Evolutionary conservation across 352 stramenopile species (phyloP).

Genomic region (Phytophthora kernoviae): DNA sequence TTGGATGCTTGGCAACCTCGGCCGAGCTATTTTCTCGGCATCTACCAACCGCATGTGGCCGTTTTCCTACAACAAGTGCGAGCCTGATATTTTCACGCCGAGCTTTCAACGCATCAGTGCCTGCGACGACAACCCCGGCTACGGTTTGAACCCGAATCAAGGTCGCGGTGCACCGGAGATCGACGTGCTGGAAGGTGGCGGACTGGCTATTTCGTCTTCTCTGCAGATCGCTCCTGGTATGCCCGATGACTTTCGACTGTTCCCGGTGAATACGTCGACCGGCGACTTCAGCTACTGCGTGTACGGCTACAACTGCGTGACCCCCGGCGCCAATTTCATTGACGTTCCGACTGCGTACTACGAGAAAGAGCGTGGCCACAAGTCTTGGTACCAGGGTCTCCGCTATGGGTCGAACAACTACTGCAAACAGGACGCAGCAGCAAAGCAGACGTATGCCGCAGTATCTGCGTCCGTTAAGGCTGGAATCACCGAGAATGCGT

Average conservation of each 20-base stretch:
- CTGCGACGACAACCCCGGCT: constrained; percentile 90
- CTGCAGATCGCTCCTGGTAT: constrained; percentile 86
- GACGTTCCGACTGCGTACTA: constrained; percentile 50
- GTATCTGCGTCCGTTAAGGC: constrained; percentile 30
- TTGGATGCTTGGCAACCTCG: constrained; percentile 95
- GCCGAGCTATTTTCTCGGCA: constrained; percentile 90
- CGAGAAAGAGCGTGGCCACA: constrained; percentile 32
- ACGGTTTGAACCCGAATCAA: constrained; percentile 79
- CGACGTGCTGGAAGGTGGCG: constrained; percentile 91
- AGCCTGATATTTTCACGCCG: constrained; percentile 46
- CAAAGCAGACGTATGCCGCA: constrained; percentile 34
- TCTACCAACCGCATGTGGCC: constrained; percentile 94
- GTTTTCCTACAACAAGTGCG: constrained; percentile 92
- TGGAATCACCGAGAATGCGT: constrained; percentile 53
- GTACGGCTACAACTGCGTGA: constrained; percentile 50
- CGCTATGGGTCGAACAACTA: constrained; percentile 43
- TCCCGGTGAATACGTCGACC: constrained; percentile 38
- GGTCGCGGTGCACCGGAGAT: constrained; percentile 94
- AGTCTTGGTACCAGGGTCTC: constrained; percentile 46
- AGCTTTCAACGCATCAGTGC: constrained; percentile 60
- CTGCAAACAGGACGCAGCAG: constrained; percentile 16
- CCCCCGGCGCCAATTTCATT: constrained; percentile 46
- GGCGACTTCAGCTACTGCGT: constrained; percentile 39
- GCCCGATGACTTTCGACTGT: constrained; percentile 60
- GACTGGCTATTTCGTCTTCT: constrained; percentile 84